Conservation (phyloP, 1,284 basidiomycete genomes). For the Microbotryomycetes sp. region DNA sequence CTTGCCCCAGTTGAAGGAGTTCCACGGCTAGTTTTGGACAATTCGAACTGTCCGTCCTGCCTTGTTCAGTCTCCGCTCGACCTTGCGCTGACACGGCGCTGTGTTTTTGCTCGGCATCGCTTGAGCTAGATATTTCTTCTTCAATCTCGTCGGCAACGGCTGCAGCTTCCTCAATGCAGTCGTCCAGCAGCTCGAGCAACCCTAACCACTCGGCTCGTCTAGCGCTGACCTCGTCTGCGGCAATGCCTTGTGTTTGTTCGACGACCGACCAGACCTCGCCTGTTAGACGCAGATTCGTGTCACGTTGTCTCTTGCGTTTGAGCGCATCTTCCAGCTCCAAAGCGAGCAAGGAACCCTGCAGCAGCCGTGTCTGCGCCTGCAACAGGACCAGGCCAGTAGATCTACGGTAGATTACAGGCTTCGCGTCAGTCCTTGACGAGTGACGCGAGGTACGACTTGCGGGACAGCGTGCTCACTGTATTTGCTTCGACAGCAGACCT, state of each 20-base stretch:
- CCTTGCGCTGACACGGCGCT: neutral
- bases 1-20: neutral
- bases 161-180: slow-evolving; percentile 8
- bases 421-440: no score
- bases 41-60: no score
- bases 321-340: neutral
- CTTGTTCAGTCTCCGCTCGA: neutral
- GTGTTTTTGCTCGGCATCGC: neutral
- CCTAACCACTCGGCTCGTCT: slow-evolving; percentile 12
- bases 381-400: no score
- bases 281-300: slow-evolving; percentile 9
- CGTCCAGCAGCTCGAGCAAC: slow-evolving; percentile 12
- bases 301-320: neutral
- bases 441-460: no score
- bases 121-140: neutral
- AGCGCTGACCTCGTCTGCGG: slow-evolving; percentile 12
- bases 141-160: slow-evolving; percentile 3
- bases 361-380: neutral
- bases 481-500: neutral
- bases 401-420: no score
- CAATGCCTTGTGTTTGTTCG: slow-evolving; percentile 2
- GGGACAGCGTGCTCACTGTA: slow-evolving; percentile 14
- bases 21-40: neutral
- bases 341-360: neutral
- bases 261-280: slow-evolving; percentile 15